Percentiles rank a stretch among this genome's conserved stretches.
phyloP scores from a whole-genome alignment of 169 alveolate species.

The Eimeria necatrix region DNA sequence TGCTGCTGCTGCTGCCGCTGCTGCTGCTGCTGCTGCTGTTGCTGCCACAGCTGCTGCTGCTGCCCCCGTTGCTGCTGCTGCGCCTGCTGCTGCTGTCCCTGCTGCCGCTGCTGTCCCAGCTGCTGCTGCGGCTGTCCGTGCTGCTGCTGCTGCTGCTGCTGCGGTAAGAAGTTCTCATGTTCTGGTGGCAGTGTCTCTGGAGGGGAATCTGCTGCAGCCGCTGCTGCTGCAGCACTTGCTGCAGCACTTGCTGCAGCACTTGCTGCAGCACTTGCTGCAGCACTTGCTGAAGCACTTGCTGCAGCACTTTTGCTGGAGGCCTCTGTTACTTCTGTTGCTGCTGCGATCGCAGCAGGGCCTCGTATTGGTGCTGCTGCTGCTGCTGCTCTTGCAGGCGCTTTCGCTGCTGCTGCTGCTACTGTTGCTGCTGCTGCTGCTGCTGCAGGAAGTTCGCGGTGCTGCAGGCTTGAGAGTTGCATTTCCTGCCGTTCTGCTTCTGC shows the following conservation, averaged over 20 bases:
- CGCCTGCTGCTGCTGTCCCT: background rate
- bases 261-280: background rate
- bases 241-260: constrained; percentile 25
- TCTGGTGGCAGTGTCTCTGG: background rate
- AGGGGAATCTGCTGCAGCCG: background rate
- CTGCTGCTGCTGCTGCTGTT: background rate
- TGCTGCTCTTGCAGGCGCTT: background rate
- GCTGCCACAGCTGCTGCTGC: constrained; percentile 40
- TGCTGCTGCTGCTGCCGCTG: constrained; percentile 14
- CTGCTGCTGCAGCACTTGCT: background rate
- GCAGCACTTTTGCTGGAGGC: background rate
- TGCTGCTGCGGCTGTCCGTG: constrained; percentile 8
- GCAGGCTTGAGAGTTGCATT: background rate
- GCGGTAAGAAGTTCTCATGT: background rate
- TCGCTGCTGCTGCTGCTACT: constrained; percentile 27
- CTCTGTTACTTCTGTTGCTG: background rate
- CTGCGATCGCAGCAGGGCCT: background rate
- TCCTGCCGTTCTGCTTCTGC: background rate
- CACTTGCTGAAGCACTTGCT: background rate
- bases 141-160: constrained; percentile 28
- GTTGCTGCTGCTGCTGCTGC: constrained; percentile 14
- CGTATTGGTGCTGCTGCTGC: background rate
- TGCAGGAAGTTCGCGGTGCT: background rate
- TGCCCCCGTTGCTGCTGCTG: constrained; percentile 33
- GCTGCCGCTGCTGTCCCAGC: background rate